These are phyloP conservation scores for Diversispora epigaea DNA, from an alignment of 192 early-diverging fungal species.

Conservation along the genomic window DNA sequence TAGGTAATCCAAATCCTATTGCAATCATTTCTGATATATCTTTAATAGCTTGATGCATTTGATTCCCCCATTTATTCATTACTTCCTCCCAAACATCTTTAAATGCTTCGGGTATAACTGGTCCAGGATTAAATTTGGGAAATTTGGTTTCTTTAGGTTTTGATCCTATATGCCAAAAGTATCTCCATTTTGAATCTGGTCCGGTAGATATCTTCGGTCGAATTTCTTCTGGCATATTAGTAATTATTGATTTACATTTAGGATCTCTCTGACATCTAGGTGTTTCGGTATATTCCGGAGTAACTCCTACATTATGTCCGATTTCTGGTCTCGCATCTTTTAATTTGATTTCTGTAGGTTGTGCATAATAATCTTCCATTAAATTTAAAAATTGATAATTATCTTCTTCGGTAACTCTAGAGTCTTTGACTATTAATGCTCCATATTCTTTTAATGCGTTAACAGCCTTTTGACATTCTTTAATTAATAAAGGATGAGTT, in stretches of 20 bases:
- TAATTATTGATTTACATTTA: conserved; percentile 57
- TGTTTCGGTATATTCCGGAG: conserved; percentile 67
- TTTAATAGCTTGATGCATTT: conserved; percentile 55
- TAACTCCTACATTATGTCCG: conserved; percentile 57
- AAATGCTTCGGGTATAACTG: conserved; percentile 65
- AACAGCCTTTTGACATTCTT: conserved; percentile 61
- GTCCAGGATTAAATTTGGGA: conserved; percentile 58
- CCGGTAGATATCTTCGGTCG: conserved; percentile 55
- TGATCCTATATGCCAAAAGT: conserved; percentile 67
- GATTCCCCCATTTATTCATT: conserved; percentile 68
- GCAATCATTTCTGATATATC: conserved; percentile 62
- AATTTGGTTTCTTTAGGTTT: conserved; percentile 56
- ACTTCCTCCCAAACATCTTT: conserved; percentile 55
- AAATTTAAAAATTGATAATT: conserved; percentile 55
- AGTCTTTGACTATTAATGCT: conserved; percentile 63
- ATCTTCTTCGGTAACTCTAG: conserved; percentile 57
- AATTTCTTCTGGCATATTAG: conserved; percentile 50
- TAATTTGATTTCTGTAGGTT: conserved; percentile 58
- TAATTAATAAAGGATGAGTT: conserved; percentile 47
- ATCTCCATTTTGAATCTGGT: conserved; percentile 73
- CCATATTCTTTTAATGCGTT: conserved; percentile 63
- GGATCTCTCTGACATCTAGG: conserved; percentile 63
- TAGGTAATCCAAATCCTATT: conserved; percentile 60
- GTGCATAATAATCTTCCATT: conserved; percentile 71
- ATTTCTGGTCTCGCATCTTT: conserved; percentile 61